Evolutionary conservation across 169 alveolate species (phyloP).

Genomic region (Plasmodium fragile): DNA sequence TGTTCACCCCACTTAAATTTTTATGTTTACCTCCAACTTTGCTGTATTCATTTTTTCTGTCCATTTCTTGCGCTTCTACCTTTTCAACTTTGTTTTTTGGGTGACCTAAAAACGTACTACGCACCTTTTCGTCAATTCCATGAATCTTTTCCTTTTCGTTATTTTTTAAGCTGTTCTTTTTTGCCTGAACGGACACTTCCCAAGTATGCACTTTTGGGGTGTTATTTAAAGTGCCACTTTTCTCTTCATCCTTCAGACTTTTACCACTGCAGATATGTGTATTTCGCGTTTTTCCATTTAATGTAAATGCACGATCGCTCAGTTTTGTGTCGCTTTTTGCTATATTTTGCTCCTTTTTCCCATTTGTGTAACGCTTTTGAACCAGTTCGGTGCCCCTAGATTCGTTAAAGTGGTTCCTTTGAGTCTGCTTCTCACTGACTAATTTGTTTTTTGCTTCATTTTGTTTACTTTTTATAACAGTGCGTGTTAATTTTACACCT

Average conservation of each 20-base stretch:
- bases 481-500: not conserved
- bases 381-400: not conserved
- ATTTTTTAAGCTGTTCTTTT: constrained; percentile 22
- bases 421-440: constrained; percentile 7
- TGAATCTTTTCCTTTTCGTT: not conserved
- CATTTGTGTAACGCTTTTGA: not conserved
- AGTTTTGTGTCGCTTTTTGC: constrained; percentile 5
- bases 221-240: not conserved
- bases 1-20: not conserved
- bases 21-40: not conserved
- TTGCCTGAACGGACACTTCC: constrained; percentile 12
- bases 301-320: not conserved
- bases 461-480: not conserved
- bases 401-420: constrained; percentile 18
- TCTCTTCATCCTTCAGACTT: constrained; percentile 21
- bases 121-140: not conserved
- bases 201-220: constrained; percentile 4
- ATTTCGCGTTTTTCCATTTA: constrained; percentile 26
- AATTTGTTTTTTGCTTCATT: constrained; percentile 7
- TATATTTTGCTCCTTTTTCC: constrained; percentile 5
- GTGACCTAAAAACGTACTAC: constrained; percentile 1
- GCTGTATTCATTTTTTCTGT: constrained; percentile 14
- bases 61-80: not conserved
- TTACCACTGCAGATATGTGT: not conserved
- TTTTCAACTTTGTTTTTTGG: constrained; percentile 5